These are phyloP conservation scores for Thraustotheca clavata DNA, from an alignment of 352 stramenopile species.

Conservation along the genomic window DNA sequence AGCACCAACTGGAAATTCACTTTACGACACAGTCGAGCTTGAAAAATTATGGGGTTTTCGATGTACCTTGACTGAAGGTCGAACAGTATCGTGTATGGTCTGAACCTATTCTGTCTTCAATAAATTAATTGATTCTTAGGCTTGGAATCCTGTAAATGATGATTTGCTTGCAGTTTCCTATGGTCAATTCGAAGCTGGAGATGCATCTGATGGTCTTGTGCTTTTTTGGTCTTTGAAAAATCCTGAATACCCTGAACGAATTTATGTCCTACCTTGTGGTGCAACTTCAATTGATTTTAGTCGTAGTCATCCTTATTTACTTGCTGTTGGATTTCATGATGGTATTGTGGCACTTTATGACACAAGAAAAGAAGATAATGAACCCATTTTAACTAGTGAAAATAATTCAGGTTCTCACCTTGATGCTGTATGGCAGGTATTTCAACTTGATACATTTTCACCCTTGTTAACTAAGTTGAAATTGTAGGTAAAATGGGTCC, in stretches of 20 bases:
- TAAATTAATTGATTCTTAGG: conserved; percentile 13
- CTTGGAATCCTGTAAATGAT: conserved; percentile 81
- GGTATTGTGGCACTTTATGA: conserved; percentile 89
- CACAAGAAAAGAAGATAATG: conserved; percentile 55
- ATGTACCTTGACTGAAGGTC: conserved; percentile 47
- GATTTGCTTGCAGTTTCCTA: conserved; percentile 90
- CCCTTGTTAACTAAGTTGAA: background rate
- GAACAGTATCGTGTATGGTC: conserved; percentile 54
- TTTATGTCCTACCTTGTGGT: conserved; percentile 62
- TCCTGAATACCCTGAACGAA: conserved; percentile 85
- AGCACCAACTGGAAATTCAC: background rate
- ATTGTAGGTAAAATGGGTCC: conserved; percentile 85
- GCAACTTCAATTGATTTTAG: conserved; percentile 89
- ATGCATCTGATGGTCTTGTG: conserved; percentile 42
- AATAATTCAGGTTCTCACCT: conserved; percentile 58
- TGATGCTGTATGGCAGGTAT: conserved; percentile 83
- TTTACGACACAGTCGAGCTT: conserved; percentile 25
- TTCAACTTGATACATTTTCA: background rate
- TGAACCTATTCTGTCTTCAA: background rate
- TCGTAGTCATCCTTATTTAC: conserved; percentile 69
- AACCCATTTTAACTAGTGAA: conserved; percentile 3
- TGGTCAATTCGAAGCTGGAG: conserved; percentile 26
- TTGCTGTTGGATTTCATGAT: conserved; percentile 86
- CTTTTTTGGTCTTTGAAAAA: conserved; percentile 93
- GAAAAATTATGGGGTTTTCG: conserved; percentile 73